Conservation (phyloP, 176 grass and related monocot species). For the Cenchrus americanus region DNA sequence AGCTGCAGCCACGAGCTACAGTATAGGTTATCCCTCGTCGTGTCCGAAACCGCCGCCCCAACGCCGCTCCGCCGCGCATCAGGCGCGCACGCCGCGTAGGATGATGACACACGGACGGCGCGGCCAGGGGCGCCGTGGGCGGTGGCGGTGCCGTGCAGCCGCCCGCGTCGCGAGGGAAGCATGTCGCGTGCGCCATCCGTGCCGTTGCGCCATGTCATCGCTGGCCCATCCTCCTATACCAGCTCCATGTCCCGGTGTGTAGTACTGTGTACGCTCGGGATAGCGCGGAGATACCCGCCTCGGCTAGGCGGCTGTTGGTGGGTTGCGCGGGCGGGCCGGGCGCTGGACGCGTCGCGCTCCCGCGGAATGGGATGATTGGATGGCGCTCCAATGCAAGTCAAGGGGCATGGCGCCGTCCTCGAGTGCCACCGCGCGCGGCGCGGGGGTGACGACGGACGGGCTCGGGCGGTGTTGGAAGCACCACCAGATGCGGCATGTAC, state of each 20-base stretch:
- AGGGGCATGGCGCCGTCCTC: neutral
- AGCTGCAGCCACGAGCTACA: neutral
- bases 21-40: neutral
- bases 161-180: no score
- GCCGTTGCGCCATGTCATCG: neutral
- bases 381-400: neutral
- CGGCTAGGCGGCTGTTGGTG: neutral
- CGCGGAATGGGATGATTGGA: neutral
- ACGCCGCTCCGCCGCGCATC: no score
- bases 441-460: neutral
- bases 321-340: neutral
- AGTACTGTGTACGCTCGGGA: no score
- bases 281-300: no score
- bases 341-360: neutral
- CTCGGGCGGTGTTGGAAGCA: neutral
- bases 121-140: no score
- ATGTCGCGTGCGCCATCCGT: neutral
- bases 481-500: slow-evolving; percentile 38
- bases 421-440: neutral
- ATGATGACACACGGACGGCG: no score
- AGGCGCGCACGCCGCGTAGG: no score
- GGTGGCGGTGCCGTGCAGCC: no score
- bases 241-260: neutral
- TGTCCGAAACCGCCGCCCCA: neutral
- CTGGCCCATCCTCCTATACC: neutral